A percentile compares a stretch with the other conserved stretches of the same genome.
These are phyloP conservation scores for Adansonia gregorii DNA, from an alignment of 441 rosid species.

Conservation along the genomic window DNA sequence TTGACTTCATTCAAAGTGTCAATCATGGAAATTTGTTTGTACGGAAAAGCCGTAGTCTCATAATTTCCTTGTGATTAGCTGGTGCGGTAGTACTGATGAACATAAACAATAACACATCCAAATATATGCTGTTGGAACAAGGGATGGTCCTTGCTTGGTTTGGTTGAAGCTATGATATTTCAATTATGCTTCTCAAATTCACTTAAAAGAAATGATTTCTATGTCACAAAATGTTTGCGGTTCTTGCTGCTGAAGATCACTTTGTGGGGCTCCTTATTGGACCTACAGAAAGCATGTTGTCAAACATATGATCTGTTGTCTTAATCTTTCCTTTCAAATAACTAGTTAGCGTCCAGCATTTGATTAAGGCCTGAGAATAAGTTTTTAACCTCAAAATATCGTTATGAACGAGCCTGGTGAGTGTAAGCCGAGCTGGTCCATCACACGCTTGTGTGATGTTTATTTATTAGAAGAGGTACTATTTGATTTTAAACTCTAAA, in stretches of 20 bases:
- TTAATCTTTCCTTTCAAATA: background rate
- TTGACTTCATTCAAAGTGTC: background rate
- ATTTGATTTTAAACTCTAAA: slow-evolving; percentile 1
- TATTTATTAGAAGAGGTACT: background rate
- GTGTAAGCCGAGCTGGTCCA: background rate
- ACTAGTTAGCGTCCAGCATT: background rate
- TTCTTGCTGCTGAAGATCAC: background rate
- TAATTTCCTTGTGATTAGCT: background rate
- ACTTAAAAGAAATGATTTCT: slow-evolving; percentile 3
- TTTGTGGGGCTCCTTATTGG: slow-evolving; percentile 14
- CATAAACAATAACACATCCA: background rate
- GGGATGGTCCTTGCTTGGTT: background rate
- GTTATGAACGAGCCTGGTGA: background rate
- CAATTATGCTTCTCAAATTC: background rate
- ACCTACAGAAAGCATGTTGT: background rate
- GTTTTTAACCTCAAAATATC: background rate
- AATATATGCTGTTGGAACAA: background rate
- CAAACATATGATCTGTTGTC: background rate
- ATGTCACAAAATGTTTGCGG: background rate
- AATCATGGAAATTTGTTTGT: background rate
- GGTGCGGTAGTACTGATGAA: background rate
- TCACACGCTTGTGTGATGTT: background rate
- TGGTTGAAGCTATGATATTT: slow-evolving; percentile 13
- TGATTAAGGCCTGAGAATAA: background rate
- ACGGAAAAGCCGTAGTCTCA: background rate